Conservation (phyloP, 2,329 filamentous ascomycete genomes). For the Ascomycota sp. region DNA sequence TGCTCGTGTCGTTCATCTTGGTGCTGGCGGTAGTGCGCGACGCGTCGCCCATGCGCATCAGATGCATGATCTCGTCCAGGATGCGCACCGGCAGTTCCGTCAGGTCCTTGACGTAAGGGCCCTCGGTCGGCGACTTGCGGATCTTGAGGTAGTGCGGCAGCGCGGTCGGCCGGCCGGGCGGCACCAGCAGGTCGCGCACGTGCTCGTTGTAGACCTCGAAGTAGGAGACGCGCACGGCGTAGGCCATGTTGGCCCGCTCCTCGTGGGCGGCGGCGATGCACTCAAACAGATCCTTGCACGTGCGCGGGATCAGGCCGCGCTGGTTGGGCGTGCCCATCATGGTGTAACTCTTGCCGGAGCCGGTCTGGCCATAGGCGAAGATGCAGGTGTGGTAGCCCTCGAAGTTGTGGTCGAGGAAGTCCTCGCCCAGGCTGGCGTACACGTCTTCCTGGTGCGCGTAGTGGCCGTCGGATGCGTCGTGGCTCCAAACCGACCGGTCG, state of each 20-base stretch:
- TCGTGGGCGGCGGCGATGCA: slow-evolving; percentile 61
- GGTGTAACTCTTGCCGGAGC: slow-evolving; percentile 93
- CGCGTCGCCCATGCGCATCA: slow-evolving; percentile 76
- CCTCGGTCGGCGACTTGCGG: slow-evolving; percentile 82
- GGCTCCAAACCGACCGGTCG: slow-evolving; percentile 97
- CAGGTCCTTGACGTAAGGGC: slow-evolving; percentile 90
- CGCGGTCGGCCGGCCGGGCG: slow-evolving; percentile 50
- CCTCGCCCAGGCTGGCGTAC: slow-evolving; percentile 83
- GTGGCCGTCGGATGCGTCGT: slow-evolving; percentile 56
- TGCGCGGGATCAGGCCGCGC: slow-evolving; percentile 81
- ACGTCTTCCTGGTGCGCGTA: slow-evolving; percentile 88
- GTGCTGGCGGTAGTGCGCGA: slow-evolving; percentile 82
- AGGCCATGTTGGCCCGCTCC: slow-evolving; percentile 79
- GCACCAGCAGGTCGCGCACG: slow-evolving; percentile 78
- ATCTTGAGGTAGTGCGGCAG: slow-evolving; percentile 90
- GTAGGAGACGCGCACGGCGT: slow-evolving; percentile 93
- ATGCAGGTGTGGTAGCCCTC: slow-evolving; percentile 98
- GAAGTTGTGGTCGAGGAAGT: slow-evolving; percentile 98
- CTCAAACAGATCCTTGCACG: slow-evolving; percentile 89
- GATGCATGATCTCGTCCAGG: slow-evolving; percentile 68
- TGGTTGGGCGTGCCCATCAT: slow-evolving; percentile 84
- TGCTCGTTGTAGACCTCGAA: slow-evolving; percentile 99
- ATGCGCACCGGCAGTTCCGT: slow-evolving; percentile 83
- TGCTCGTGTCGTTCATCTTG: slow-evolving; percentile 98
- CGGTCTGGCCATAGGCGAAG: slow-evolving; percentile 95